These are phyloP conservation scores for Pochonia chlamydosporia DNA, from an alignment of 2,329 filamentous ascomycete genomes.

Conservation along the genomic window DNA sequence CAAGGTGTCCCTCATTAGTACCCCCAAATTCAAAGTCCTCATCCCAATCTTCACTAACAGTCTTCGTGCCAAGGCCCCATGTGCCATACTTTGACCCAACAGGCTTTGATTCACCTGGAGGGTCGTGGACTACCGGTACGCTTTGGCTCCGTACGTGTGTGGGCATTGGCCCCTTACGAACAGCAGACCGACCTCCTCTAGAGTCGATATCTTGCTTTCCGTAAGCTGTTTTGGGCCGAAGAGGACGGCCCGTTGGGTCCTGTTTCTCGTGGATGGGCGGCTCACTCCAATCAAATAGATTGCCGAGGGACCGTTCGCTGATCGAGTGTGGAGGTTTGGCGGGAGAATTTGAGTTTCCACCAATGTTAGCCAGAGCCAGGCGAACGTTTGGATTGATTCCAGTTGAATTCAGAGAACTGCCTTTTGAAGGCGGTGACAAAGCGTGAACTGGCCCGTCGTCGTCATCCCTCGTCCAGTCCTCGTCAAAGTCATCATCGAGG, in stretches of 20 bases:
- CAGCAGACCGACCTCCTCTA: constrained; percentile 62
- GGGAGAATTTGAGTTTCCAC: constrained; percentile 34
- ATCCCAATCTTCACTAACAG: constrained; percentile 81
- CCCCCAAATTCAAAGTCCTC: constrained; percentile 77
- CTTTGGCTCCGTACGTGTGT: constrained; percentile 76
- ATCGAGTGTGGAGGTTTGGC: constrained; percentile 11
- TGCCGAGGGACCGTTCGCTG: constrained; percentile 55
- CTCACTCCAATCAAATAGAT: constrained; percentile 75
- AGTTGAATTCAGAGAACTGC: constrained; percentile 46
- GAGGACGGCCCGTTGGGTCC: constrained; percentile 51
- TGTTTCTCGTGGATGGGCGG: constrained; percentile 55
- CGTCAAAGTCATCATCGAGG: constrained; percentile 56
- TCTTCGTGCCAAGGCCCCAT: constrained; percentile 75
- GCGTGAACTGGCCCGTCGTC: constrained; percentile 47
- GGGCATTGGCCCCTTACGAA: constrained; percentile 61
- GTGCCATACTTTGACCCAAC: constrained; percentile 69
- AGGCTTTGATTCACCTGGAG: constrained; percentile 46
- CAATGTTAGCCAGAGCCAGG: constrained; percentile 47
- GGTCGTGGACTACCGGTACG: constrained; percentile 66
- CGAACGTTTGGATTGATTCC: constrained; percentile 48
- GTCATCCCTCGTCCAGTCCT: constrained; percentile 55
- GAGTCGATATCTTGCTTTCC: constrained; percentile 67
- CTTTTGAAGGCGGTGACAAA: constrained; percentile 49
- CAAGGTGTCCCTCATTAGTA: constrained; percentile 31
- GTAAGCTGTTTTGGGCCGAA: constrained; percentile 68